Percentiles rank a stretch among this genome's conserved stretches.
Conservation (phyloP, 768 basidiomycete genomes). For the Hericium erinaceus region DNA sequence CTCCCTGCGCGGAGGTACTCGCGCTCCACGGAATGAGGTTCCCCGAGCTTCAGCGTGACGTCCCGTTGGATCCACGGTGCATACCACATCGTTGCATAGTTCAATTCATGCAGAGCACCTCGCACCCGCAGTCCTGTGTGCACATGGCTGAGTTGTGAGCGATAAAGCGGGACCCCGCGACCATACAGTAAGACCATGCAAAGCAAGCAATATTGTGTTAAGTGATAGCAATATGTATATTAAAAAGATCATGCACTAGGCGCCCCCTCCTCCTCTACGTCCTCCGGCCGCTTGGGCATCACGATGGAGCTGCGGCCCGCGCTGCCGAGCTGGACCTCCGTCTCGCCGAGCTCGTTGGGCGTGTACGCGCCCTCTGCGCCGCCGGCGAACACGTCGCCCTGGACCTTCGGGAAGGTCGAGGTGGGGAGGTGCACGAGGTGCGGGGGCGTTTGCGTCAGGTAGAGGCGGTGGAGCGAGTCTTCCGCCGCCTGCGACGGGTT, state of each 20-base stretch:
- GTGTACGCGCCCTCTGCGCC: slow-evolving; percentile 39
- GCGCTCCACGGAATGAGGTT: too few relatives aligned
- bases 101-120: too few relatives aligned
- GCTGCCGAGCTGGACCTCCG: slow-evolving; percentile 64
- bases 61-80: too few relatives aligned
- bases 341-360: slow-evolving; percentile 45
- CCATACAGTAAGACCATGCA: background rate
- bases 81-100: too few relatives aligned
- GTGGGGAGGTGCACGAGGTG: slow-evolving; percentile 64
- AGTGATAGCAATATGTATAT: slow-evolving; percentile 1
- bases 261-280: background rate
- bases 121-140: too few relatives aligned
- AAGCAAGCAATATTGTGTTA: background rate
- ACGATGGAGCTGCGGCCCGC: slow-evolving; percentile 43
- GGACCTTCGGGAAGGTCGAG: slow-evolving; percentile 54
- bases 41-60: too few relatives aligned
- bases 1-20: too few relatives aligned
- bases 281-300: slow-evolving; percentile 22
- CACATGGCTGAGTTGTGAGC: too few relatives aligned
- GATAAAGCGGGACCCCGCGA: background rate
- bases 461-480: slow-evolving; percentile 74
- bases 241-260: slow-evolving; percentile 4
- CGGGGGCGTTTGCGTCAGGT: slow-evolving; percentile 69
- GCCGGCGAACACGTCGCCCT: slow-evolving; percentile 43
- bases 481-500: slow-evolving; percentile 57